Conservation (phyloP, 164 flowering plant genomes). For the Stephania japonica region DNA sequence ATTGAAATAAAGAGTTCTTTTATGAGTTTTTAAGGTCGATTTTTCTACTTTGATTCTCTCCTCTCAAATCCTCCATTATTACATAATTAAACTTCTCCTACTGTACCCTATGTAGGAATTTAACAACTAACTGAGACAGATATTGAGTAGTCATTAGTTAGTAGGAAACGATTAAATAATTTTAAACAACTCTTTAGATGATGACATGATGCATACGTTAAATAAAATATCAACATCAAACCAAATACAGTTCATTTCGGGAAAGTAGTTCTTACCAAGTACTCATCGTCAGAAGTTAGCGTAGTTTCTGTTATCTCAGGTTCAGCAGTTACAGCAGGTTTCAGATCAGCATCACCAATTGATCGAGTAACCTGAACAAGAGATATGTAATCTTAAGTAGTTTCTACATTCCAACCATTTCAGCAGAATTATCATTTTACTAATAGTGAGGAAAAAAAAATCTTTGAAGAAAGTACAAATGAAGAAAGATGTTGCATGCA, state of each 20-base stretch:
- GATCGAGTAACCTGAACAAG: conserved; percentile 82
- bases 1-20: no score
- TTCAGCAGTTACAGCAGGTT: conserved; percentile 92
- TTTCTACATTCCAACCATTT: neutral
- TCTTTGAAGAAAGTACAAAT: neutral
- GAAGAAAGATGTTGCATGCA: neutral
- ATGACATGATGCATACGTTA: no score
- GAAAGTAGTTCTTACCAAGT: conserved; percentile 45
- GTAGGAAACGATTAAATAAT: neutral
- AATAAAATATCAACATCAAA: neutral
- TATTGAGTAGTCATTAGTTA: no score
- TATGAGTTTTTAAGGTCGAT: neutral
- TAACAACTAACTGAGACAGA: no score
- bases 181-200: neutral
- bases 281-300: conserved; percentile 71
- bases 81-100: no score
- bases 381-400: conserved; percentile 5
- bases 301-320: conserved; percentile 78
- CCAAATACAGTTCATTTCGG: neutral
- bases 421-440: neutral
- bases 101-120: neutral
- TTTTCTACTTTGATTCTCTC: neutral
- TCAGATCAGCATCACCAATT: conserved; percentile 95
- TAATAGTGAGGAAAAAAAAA: no score
- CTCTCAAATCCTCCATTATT: neutral